Evolutionary conservation across 2,329 filamentous ascomycete genomes (phyloP).

Genomic region (Stemphylium beticola): DNA sequence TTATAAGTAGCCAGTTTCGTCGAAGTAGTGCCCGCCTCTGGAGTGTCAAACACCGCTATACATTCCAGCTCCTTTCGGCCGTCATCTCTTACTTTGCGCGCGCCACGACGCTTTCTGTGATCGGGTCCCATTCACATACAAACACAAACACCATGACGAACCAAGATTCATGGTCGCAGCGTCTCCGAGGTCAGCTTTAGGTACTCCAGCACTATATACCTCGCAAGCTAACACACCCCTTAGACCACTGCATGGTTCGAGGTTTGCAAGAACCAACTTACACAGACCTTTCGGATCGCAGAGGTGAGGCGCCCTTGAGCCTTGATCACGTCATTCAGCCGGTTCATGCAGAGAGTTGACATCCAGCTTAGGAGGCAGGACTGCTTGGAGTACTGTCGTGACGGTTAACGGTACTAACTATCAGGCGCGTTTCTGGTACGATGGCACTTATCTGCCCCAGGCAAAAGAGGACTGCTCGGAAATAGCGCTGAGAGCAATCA

Average conservation of each 20-base stretch:
- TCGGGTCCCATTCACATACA: neutral
- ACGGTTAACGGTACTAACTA: constrained; percentile 34
- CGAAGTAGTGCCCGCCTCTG: neutral
- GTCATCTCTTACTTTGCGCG: neutral
- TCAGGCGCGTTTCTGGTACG: constrained; percentile 48
- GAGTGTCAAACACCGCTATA: neutral
- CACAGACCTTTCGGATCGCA: constrained; percentile 47
- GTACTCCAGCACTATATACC: neutral
- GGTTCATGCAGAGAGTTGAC: neutral
- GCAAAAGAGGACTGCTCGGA: constrained; percentile 48
- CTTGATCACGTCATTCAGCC: neutral
- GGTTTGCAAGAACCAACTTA: constrained; percentile 36
- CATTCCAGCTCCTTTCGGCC: neutral
- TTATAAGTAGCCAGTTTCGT: constrained; percentile 16
- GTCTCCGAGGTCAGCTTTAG: constrained; percentile 36
- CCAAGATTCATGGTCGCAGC: constrained; percentile 31
- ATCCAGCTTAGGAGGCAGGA: constrained; percentile 40
- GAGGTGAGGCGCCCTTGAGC: constrained; percentile 32
- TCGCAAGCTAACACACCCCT: constrained; percentile 1
- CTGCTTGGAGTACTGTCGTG: constrained; percentile 45
- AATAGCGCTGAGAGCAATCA: constrained; percentile 34
- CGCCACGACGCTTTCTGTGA: neutral
- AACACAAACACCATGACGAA: constrained; percentile 24
- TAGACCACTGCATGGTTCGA: constrained; percentile 42
- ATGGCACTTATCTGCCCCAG: constrained; percentile 40